phyloP scores from a whole-genome alignment of 1,139 yeast genomes.

The Candida glucosophila region DNA sequence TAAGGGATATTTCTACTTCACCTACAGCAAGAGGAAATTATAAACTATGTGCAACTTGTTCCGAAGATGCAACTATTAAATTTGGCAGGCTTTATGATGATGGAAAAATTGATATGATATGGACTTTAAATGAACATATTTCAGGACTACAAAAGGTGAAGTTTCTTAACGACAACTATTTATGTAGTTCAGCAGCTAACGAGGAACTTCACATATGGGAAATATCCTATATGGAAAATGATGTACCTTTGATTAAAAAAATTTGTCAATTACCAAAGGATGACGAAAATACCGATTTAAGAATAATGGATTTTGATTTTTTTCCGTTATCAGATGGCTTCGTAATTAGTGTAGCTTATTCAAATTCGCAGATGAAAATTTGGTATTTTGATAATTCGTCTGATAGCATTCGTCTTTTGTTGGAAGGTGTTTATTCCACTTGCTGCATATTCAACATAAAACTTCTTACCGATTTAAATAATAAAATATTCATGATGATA shows the following conservation, averaged over 20 bases:
- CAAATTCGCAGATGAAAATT: conserved; percentile 69
- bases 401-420: conserved; percentile 32
- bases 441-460: conserved; percentile 68
- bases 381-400: conserved; percentile 42
- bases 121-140: conserved; percentile 73
- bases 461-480: conserved; percentile 24
- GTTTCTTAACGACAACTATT: conserved; percentile 42
- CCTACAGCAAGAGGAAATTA: conserved; percentile 11
- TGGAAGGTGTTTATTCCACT: conserved; percentile 49
- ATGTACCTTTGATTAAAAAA: conserved; percentile 36
- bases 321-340: conserved; percentile 31
- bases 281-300: conserved; percentile 62
- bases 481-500: conserved; percentile 30
- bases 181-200: conserved; percentile 72
- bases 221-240: conserved; percentile 22
- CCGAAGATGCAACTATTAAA: conserved; percentile 80
- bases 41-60: conserved; percentile 56
- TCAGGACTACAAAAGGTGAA: conserved; percentile 78
- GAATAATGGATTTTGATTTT: conserved; percentile 78
- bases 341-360: conserved; percentile 63
- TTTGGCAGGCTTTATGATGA: conserved; percentile 36
- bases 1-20: conserved; percentile 44
- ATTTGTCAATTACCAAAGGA: conserved; percentile 40
- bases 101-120: conserved; percentile 38
- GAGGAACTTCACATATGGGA: conserved; percentile 87